Conservation (phyloP, 2,329 filamentous ascomycete genomes). For the Blastomyces percursus region DNA sequence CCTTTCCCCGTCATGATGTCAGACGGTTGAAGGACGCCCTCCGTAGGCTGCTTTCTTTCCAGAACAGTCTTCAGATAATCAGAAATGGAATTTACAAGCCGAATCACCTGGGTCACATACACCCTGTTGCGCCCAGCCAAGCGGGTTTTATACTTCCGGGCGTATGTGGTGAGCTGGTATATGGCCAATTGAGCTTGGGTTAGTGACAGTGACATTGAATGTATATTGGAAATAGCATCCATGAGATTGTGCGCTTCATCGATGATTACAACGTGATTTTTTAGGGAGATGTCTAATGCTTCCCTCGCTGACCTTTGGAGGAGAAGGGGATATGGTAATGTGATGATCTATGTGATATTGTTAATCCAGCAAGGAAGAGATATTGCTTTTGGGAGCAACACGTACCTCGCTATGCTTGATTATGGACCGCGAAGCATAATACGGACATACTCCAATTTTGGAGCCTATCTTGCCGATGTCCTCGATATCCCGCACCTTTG, state of each 20-base stretch:
- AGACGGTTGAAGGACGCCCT: slow-evolving; percentile 60
- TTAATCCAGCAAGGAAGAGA: background rate
- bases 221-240: slow-evolving; percentile 80
- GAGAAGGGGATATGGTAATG: slow-evolving; percentile 81
- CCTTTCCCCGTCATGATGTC: slow-evolving; percentile 71
- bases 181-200: slow-evolving; percentile 61
- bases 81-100: slow-evolving; percentile 68
- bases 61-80: slow-evolving; percentile 52
- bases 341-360: slow-evolving; percentile 53
- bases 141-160: slow-evolving; percentile 76
- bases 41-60: slow-evolving; percentile 34
- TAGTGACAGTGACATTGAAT: slow-evolving; percentile 66
- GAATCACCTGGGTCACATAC: slow-evolving; percentile 77
- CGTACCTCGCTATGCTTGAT: slow-evolving; percentile 65
- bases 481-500: slow-evolving; percentile 84
- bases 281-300: slow-evolving; percentile 73
- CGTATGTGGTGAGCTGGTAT: slow-evolving; percentile 67
- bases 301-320: slow-evolving; percentile 80
- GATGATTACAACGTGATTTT: slow-evolving; percentile 83
- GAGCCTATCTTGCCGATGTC: slow-evolving; percentile 72
- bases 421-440: slow-evolving; percentile 83
- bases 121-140: slow-evolving; percentile 84
- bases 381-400: background rate
- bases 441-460: slow-evolving; percentile 73
- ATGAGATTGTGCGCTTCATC: slow-evolving; percentile 98